phyloP scores from a whole-genome alignment of 306 rosid species.

The Prunus salicina region DNA sequence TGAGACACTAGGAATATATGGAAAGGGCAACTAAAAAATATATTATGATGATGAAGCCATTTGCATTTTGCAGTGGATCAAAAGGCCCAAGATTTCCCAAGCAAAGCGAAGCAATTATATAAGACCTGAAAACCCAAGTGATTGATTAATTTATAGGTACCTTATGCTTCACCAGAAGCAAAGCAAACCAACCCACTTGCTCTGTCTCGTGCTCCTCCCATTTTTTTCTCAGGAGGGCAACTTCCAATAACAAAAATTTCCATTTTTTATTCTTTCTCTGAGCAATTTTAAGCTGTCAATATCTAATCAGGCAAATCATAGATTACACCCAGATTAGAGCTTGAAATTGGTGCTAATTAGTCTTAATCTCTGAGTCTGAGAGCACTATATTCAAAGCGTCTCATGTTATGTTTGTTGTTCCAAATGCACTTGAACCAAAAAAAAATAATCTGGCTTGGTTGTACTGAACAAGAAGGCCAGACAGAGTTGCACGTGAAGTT shows the following conservation, averaged over 20 bases:
- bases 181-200: conserved; percentile 53
- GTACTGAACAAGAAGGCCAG: conserved; percentile 60
- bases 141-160: conserved; percentile 14
- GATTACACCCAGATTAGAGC: conserved; percentile 14
- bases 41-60: conserved; percentile 20
- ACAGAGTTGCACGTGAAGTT: conserved; percentile 91
- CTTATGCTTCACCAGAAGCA: conserved; percentile 36
- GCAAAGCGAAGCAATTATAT: background rate
- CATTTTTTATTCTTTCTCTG: conserved; percentile 6
- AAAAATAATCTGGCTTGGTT: conserved; percentile 25
- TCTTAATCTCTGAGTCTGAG: conserved; percentile 27
- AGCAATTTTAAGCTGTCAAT: conserved; percentile 38
- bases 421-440: conserved; percentile 10
- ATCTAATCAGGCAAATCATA: conserved; percentile 16
- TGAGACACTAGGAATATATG: conserved; percentile 39
- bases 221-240: conserved; percentile 28
- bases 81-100: conserved; percentile 5
- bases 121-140: conserved; percentile 29
- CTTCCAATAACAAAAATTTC: conserved; percentile 24
- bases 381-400: conserved; percentile 45
- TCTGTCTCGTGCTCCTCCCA: conserved; percentile 68
- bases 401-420: conserved; percentile 30
- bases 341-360: conserved; percentile 14
- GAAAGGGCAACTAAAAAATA: conserved; percentile 23
- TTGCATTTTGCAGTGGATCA: background rate